phyloP scores from a whole-genome alignment of 352 stramenopile genomes.

The Pythium myriotylum region DNA sequence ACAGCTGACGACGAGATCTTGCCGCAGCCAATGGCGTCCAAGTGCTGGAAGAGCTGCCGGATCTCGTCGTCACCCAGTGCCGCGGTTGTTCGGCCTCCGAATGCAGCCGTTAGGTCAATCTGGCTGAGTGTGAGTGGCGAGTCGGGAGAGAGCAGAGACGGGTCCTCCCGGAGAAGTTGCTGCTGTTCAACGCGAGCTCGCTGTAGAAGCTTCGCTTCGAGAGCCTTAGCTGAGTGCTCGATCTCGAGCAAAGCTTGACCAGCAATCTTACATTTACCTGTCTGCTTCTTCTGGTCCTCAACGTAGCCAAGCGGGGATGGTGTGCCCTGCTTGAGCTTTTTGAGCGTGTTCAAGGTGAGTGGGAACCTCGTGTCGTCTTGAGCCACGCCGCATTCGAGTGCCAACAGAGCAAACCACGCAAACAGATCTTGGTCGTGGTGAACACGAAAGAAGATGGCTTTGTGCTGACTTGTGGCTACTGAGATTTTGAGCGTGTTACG shows the following conservation, averaged over 20 bases:
- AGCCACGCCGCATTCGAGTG: constrained; percentile 51
- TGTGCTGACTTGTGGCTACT: constrained; percentile 4
- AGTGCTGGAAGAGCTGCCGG: constrained; percentile 47
- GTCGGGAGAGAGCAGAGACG: constrained; percentile 5
- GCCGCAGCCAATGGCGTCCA: constrained; percentile 52
- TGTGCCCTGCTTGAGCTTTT: constrained; percentile 22
- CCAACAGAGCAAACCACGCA: constrained; percentile 56
- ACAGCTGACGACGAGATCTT: constrained; percentile 50
- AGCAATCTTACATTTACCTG: constrained; percentile 39
- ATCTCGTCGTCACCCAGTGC: constrained; percentile 20
- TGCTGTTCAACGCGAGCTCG: constrained; percentile 6
- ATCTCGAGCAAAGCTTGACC: constrained; percentile 44
- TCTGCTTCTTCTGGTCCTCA: constrained; percentile 39
- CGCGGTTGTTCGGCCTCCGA: not conserved
- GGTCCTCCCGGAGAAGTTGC: constrained; percentile 9
- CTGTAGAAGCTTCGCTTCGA: constrained; percentile 24
- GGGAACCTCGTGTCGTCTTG: constrained; percentile 47
- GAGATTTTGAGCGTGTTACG: constrained; percentile 56
- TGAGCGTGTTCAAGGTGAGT: constrained; percentile 34
- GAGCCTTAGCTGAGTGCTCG: constrained; percentile 32
- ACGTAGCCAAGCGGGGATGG: constrained; percentile 19
- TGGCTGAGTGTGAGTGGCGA: constrained; percentile 3
- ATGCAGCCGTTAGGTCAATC: not conserved
- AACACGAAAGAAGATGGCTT: constrained; percentile 47
- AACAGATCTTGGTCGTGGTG: constrained; percentile 48